A percentile compares a stretch with the other conserved stretches of the same genome.
Conservation (phyloP, 768 basidiomycete genomes). For the Gloeophyllum trabeum region DNA sequence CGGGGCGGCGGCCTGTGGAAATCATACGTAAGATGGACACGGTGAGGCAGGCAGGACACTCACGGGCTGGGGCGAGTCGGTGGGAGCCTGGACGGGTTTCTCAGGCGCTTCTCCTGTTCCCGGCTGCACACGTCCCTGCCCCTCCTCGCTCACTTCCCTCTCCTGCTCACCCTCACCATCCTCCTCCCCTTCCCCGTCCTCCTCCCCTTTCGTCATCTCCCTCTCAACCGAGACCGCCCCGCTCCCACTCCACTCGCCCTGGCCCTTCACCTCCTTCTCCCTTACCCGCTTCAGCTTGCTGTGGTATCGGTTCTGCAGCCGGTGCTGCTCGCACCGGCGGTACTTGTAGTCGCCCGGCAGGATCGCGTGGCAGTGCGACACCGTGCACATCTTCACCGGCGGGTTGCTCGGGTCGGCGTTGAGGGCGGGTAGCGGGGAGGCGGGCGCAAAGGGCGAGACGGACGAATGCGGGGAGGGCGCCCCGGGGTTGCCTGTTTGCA, state of each 20-base stretch:
- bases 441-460: neutral
- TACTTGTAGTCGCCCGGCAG: slow-evolving; percentile 34
- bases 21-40: neutral
- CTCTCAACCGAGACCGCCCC: neutral
- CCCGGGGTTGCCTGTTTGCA: neutral
- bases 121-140: neutral
- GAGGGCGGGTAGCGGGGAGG: neutral
- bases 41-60: too few relatives aligned
- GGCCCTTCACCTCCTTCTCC: slow-evolving; percentile 32
- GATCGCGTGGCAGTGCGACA: slow-evolving; percentile 43
- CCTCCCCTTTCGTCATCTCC: neutral
- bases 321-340: slow-evolving; percentile 45
- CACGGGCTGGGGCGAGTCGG: too few relatives aligned
- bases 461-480: neutral
- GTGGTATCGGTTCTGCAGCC: slow-evolving; percentile 43
- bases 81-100: too few relatives aligned
- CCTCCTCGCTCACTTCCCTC: neutral
- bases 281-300: slow-evolving; percentile 38
- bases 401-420: too few relatives aligned
- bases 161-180: neutral
- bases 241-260: neutral
- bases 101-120: too few relatives aligned
- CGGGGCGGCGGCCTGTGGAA: slow-evolving; percentile 5
- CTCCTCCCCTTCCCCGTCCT: neutral
- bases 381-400: slow-evolving; percentile 36